Percentiles rank a stretch among this genome's conserved stretches.
phyloP scores from a whole-genome alignment of 345 rosid genomes.

The Salix dunnii region DNA sequence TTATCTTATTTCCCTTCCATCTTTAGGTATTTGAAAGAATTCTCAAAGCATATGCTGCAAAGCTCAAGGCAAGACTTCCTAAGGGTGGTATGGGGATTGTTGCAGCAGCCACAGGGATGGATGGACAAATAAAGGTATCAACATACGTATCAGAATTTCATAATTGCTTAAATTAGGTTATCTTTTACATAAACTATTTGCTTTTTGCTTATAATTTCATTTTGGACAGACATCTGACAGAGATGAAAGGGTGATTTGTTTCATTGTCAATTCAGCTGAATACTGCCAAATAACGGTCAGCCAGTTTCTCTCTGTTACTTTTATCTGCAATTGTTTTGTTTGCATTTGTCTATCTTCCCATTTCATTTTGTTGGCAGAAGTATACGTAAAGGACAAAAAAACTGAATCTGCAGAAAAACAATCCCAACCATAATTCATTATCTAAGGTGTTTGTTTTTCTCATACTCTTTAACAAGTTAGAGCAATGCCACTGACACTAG shows the following conservation, averaged over 20 bases:
- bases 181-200: neutral
- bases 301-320: slow-evolving; percentile 11
- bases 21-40: slow-evolving; percentile 86
- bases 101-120: slow-evolving; percentile 99
- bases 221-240: slow-evolving; percentile 75
- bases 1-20: slow-evolving; percentile 6
- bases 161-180: neutral
- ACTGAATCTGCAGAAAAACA: no score
- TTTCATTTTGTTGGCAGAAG: no score
- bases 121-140: slow-evolving; percentile 87
- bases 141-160: neutral
- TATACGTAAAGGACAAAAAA: no score
- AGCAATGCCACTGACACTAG: no score
- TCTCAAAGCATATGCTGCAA: slow-evolving; percentile 84
- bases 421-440: no score
- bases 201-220: slow-evolving; percentile 9
- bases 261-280: slow-evolving; percentile 93
- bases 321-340: slow-evolving; percentile 5
- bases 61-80: slow-evolving; percentile 82
- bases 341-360: neutral
- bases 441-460: no score
- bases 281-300: slow-evolving; percentile 92
- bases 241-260: slow-evolving; percentile 91
- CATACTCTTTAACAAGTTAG: no score
- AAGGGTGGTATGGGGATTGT: slow-evolving; percentile 94